These are phyloP conservation scores for Botrytis hyacinthi DNA, from an alignment of 2,329 filamentous ascomycete species.

Conservation along the genomic window DNA sequence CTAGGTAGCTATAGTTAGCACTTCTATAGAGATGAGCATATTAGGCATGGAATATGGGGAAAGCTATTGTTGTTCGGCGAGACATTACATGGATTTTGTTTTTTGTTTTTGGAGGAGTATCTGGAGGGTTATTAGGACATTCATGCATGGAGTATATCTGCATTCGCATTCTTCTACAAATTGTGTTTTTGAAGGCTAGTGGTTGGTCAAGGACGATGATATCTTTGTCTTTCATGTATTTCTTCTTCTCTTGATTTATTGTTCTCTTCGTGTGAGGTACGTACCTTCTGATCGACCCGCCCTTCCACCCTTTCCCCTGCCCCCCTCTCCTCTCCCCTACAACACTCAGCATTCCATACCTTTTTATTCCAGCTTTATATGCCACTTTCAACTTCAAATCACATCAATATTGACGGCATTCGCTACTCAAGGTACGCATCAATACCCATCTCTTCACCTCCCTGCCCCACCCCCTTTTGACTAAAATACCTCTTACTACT, in stretches of 20 bases:
- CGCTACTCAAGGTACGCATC: slow-evolving; percentile 27
- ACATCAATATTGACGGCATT: not conserved
- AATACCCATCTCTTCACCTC: not conserved
- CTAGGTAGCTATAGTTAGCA: slow-evolving; percentile 30
- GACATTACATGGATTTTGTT: not conserved
- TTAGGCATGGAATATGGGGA: slow-evolving; percentile 17
- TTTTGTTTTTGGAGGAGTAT: slow-evolving; percentile 6
- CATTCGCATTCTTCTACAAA: slow-evolving; percentile 25
- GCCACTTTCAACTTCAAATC: not conserved
- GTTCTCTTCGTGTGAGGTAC: slow-evolving; percentile 32
- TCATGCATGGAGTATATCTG: slow-evolving; percentile 23
- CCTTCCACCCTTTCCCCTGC: slow-evolving; percentile 1
- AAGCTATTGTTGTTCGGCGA: slow-evolving; percentile 17
- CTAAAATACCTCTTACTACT: slow-evolving; percentile 33
- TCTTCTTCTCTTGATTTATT: slow-evolving; percentile 14
- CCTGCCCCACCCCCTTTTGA: not conserved
- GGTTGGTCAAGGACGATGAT: slow-evolving; percentile 21
- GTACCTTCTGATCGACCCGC: slow-evolving; percentile 26
- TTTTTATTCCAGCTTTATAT: not conserved
- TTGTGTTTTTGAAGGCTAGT: slow-evolving; percentile 28
- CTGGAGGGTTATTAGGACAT: slow-evolving; percentile 3
- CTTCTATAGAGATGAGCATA: slow-evolving; percentile 26
- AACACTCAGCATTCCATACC: not conserved
- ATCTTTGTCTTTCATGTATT: slow-evolving; percentile 23
- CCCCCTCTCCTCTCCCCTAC: not conserved